Conservation (phyloP, 768 basidiomycete species). For the Boletus coccyginus region DNA sequence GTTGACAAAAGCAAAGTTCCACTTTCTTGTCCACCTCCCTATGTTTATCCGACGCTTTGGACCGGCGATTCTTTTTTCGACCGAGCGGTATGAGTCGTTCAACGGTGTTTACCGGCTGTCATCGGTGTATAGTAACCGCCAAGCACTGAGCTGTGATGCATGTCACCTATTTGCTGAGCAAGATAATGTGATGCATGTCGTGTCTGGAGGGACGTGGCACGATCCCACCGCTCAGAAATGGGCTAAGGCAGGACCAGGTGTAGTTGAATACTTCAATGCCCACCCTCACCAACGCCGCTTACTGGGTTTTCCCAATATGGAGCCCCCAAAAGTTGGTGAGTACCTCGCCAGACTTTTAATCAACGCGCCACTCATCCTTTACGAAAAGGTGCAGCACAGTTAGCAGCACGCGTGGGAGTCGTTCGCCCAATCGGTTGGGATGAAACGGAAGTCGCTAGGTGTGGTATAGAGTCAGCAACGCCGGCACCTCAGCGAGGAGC, state of each 20-base stretch:
- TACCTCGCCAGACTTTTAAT: neutral
- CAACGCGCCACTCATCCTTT: neutral
- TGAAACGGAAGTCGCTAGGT: neutral
- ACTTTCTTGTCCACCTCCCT: constrained; percentile 29
- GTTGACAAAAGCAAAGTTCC: constrained; percentile 1
- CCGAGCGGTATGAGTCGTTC: constrained; percentile 27
- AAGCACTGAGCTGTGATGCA: neutral
- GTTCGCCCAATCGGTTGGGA: neutral
- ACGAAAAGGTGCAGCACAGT: neutral
- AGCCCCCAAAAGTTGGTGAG: neutral
- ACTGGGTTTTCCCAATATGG: neutral
- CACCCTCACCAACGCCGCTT: neutral
- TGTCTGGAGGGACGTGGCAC: neutral
- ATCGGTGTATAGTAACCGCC: neutral
- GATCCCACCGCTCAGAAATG: neutral
- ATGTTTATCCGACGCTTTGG: constrained; percentile 28
- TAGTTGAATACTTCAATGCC: neutral
- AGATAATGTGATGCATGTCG: no score
- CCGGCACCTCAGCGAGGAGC: neutral
- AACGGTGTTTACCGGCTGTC: neutral
- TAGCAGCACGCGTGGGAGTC: neutral
- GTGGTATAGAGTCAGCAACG: neutral
- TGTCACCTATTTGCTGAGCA: neutral
- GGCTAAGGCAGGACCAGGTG: neutral
- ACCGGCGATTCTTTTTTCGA: constrained; percentile 26